These are phyloP conservation scores for Arthroderma sp. DNA, from an alignment of 2,329 filamentous ascomycete genomes.

Conservation along the genomic window DNA sequence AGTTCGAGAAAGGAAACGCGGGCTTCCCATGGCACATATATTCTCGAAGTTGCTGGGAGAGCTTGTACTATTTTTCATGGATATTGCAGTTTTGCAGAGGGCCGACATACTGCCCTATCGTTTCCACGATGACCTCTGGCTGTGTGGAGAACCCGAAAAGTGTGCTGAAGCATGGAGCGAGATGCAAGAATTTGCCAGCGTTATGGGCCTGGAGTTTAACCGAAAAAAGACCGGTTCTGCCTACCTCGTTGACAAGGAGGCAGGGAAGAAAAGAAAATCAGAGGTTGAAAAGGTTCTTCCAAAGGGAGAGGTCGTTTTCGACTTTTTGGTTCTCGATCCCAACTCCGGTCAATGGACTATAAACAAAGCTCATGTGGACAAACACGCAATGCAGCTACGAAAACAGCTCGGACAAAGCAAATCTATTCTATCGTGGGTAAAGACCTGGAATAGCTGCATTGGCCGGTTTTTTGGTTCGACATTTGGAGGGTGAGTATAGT, in stretches of 20 bases:
- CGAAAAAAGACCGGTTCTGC: conserved; percentile 37
- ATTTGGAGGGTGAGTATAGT: conserved; percentile 29
- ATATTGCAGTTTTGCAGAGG: conserved; percentile 32
- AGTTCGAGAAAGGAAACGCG: conserved; percentile 30
- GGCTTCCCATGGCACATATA: conserved; percentile 34
- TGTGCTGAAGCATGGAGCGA: conserved; percentile 33
- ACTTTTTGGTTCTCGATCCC: conserved; percentile 33
- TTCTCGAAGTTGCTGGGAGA: conserved; percentile 37
- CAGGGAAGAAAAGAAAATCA: conserved; percentile 5
- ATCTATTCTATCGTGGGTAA: conserved; percentile 41
- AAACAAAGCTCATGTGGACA: conserved; percentile 25
- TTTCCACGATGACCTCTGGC: conserved; percentile 39
- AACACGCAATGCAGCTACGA: conserved; percentile 29
- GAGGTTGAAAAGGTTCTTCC: conserved; percentile 29
- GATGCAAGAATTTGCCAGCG: conserved; percentile 29
- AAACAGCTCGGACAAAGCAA: conserved; percentile 29
- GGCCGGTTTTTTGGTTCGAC: conserved; percentile 40
- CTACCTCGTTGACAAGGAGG: conserved; percentile 24
- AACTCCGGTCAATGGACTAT: conserved; percentile 25
- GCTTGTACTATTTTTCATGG: conserved; percentile 35
- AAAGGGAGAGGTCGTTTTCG: conserved; percentile 39
- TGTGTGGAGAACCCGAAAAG: conserved; percentile 30
- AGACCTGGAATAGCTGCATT: conserved; percentile 43
- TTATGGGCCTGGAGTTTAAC: conserved; percentile 34
- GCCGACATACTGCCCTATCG: conserved; percentile 35